phyloP scores from a whole-genome alignment of 208 protist genomes.

The Acanthamoeba castellanii region DNA sequence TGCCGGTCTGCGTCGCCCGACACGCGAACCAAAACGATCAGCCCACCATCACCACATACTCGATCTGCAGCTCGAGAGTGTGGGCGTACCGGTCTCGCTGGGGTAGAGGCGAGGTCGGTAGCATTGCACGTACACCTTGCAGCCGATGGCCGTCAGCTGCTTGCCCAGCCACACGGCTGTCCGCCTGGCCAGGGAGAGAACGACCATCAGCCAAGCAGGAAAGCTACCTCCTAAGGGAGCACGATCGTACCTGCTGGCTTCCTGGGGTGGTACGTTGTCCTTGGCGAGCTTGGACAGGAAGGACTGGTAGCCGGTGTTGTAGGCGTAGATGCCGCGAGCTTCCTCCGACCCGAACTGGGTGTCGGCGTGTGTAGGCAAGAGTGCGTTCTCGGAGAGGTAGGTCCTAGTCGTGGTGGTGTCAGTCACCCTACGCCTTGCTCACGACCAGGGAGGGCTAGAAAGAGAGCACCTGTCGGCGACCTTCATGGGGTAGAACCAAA shows the following conservation, averaged over 20 bases:
- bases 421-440: not conserved
- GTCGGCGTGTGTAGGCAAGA: slow-evolving; percentile 44
- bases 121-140: slow-evolving; percentile 51
- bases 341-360: slow-evolving; percentile 37
- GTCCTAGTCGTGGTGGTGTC: not conserved
- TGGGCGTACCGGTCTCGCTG: not conserved
- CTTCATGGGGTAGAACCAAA: slow-evolving; percentile 48
- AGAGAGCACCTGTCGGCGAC: slow-evolving; percentile 23
- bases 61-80: not conserved
- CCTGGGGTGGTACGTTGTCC: slow-evolving; percentile 5
- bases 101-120: slow-evolving; percentile 16
- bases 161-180: slow-evolving; percentile 35
- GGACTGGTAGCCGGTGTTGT: slow-evolving; percentile 30
- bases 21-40: not conserved
- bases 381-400: slow-evolving; percentile 61
- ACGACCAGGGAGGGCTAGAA: not conserved
- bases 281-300: slow-evolving; percentile 34
- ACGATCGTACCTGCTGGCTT: slow-evolving; percentile 17
- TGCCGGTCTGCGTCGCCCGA: not conserved
- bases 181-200: not conserved
- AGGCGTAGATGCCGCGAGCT: not conserved
- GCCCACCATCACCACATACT: not conserved
- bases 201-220: not conserved
- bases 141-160: slow-evolving; percentile 33
- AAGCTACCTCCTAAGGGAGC: not conserved